These are phyloP conservation scores for Striga asiatica DNA, from an alignment of 257 asterid genomes.

Conservation along the genomic window DNA sequence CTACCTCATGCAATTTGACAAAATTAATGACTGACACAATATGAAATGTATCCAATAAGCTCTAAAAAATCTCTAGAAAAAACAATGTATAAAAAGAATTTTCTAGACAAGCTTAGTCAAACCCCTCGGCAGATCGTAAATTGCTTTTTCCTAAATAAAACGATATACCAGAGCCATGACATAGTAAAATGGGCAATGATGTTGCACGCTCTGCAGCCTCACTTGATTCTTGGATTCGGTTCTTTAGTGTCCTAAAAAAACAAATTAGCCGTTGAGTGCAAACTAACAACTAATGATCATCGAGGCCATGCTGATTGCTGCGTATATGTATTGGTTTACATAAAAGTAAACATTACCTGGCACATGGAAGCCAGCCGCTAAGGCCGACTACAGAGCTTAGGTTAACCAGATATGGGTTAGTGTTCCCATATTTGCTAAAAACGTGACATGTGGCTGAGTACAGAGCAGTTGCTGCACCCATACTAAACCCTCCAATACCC, in stretches of 20 bases:
- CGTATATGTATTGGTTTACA: background rate
- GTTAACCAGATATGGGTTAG: conserved; percentile 40
- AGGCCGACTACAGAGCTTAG: conserved; percentile 46
- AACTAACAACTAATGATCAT: conserved; percentile 5
- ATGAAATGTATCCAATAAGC: no score
- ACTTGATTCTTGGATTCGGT: conserved; percentile 36
- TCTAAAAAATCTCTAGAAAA: no score
- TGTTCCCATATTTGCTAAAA: conserved; percentile 38
- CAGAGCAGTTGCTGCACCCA: conserved; percentile 86
- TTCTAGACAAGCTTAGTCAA: background rate
- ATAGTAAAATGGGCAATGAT: conserved; percentile 53
- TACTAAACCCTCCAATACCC: conserved; percentile 79
- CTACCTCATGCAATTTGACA: no score
- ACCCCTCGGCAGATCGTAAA: background rate
- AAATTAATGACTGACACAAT: no score
- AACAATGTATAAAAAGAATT: no score
- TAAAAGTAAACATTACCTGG: conserved; percentile 27
- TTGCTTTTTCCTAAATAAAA: background rate
- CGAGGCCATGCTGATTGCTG: conserved; percentile 2
- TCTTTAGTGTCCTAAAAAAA: conserved; percentile 46
- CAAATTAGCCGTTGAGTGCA: conserved; percentile 13
- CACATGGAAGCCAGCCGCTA: conserved; percentile 91
- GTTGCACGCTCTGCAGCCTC: conserved; percentile 59
- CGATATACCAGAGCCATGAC: conserved; percentile 74
- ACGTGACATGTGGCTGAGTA: conserved; percentile 68